A percentile compares a stretch with the other conserved stretches of the same genome.
Evolutionary conservation across 805 yeast genomes (phyloP).

Genomic region (Kodamaea lidongshanica): DNA sequence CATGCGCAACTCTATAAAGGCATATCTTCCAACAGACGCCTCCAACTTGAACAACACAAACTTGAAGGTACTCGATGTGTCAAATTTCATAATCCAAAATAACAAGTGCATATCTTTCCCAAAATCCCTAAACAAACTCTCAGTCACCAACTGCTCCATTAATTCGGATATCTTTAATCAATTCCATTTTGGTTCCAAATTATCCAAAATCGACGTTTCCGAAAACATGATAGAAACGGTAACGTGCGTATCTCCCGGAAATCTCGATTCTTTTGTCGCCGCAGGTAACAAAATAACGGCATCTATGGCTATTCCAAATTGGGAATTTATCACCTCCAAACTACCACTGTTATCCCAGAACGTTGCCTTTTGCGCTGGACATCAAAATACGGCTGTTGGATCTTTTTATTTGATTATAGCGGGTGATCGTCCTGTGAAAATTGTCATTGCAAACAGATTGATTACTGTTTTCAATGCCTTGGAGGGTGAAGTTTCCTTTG

Average conservation of each 20-base stretch:
- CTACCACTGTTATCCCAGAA: conserved; percentile 1
- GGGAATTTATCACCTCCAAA: not conserved
- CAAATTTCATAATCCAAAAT: not conserved
- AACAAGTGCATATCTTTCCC: not conserved
- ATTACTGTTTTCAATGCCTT: conserved; percentile 1
- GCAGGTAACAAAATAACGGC: conserved; percentile 1
- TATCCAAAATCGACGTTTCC: conserved; percentile 1
- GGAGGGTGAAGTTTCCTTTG: no score
- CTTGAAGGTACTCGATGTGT: no score
- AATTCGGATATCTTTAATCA: conserved; percentile 1
- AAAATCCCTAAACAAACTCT: not conserved
- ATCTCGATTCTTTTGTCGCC: not conserved
- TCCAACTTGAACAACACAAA: not conserved
- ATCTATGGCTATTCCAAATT: not conserved
- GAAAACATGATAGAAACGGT: conserved; percentile 1
- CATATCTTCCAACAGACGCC: no score
- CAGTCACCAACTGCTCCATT: conserved; percentile 2
- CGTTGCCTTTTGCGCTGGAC: no score
- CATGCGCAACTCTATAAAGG: no score
- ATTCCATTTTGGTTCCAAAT: conserved; percentile 1
- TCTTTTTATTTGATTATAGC: not conserved
- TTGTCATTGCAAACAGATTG: not conserved
- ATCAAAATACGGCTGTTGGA: no score
- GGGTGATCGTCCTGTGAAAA: conserved; percentile 1
- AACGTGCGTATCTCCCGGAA: not conserved